A percentile compares a stretch with the other conserved stretches of the same genome.
phyloP scores from a whole-genome alignment of 2,329 filamentous ascomycete genomes.

The Colletotrichum caudatum region DNA sequence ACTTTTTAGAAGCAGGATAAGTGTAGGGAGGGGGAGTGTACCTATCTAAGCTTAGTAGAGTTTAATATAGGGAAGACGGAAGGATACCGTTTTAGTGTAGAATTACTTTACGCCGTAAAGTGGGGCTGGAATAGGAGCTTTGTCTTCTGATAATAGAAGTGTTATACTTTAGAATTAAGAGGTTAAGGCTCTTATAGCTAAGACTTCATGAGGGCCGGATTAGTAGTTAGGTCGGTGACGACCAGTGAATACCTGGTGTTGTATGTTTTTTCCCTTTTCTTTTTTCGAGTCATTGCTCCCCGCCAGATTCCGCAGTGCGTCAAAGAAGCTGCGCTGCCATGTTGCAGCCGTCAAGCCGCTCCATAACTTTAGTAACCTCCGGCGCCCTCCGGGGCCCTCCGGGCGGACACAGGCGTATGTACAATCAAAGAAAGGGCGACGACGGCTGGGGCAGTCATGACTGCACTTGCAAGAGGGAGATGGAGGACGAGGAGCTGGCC shows the following conservation, averaged over 20 bases:
- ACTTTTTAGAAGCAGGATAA: too few species aligned
- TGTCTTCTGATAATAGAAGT: slow-evolving; percentile 6
- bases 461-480: slow-evolving; percentile 42
- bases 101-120: not conserved
- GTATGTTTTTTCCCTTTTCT: too few species aligned
- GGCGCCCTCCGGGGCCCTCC: too few species aligned
- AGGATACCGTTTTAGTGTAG: not conserved
- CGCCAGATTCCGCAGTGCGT: too few species aligned
- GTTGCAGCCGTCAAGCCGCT: slow-evolving; percentile 58
- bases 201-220: too few species aligned
- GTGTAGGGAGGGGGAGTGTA: too few species aligned
- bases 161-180: not conserved
- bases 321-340: slow-evolving; percentile 55
- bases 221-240: too few species aligned
- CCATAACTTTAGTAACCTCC: slow-evolving; percentile 59
- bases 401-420: slow-evolving; percentile 49
- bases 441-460: slow-evolving; percentile 48
- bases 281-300: too few species aligned
- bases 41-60: not conserved
- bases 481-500: slow-evolving; percentile 43
- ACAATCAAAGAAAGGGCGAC: slow-evolving; percentile 65
- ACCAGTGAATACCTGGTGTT: too few species aligned
- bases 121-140: not conserved
- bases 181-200: too few species aligned
- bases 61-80: not conserved